A percentile compares a stretch with the other conserved stretches of the same genome.
phyloP scores from a whole-genome alignment of 768 basidiomycete genomes.

The Cystoderma amianthinum region DNA sequence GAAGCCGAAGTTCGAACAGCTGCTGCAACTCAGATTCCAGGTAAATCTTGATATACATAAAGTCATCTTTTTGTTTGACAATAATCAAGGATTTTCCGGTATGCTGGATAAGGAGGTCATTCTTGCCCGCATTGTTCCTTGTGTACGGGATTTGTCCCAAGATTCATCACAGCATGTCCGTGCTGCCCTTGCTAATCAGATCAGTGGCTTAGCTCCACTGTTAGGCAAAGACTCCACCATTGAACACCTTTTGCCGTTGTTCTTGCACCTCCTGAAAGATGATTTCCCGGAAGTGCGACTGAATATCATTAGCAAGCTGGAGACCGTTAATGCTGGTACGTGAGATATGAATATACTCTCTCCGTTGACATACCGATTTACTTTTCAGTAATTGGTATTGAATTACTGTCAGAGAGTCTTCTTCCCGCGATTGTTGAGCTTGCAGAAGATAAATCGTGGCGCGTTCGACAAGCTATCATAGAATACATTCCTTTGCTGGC shows the following conservation, averaged over 20 bases:
- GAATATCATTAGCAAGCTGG: slow-evolving; percentile 98
- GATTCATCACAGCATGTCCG: slow-evolving; percentile 96
- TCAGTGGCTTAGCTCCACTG: slow-evolving; percentile 92
- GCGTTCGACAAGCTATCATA: slow-evolving; percentile 98
- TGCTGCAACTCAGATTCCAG: slow-evolving; percentile 93
- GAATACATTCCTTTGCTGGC: slow-evolving; percentile 99
- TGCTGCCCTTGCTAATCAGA: slow-evolving; percentile 92
- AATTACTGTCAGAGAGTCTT: slow-evolving; percentile 87
- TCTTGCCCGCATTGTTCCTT: slow-evolving; percentile 87
- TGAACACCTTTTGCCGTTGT: slow-evolving; percentile 93
- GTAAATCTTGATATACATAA: slow-evolving; percentile 32
- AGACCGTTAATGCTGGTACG: slow-evolving; percentile 88
- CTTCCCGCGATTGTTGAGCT: slow-evolving; percentile 96
- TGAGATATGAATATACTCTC: slow-evolving; percentile 5
- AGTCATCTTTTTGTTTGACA: slow-evolving; percentile 3
- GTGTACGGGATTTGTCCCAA: slow-evolving; percentile 88
- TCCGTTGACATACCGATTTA: slow-evolving; percentile 6
- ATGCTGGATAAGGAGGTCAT: slow-evolving; percentile 92
- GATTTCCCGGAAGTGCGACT: slow-evolving; percentile 97
- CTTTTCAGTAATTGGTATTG: slow-evolving; percentile 89
- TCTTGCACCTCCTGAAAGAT: slow-evolving; percentile 94
- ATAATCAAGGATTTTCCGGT: slow-evolving; percentile 77
- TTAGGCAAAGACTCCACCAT: slow-evolving; percentile 91
- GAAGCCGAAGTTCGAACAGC: slow-evolving; percentile 98
- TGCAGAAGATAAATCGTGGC: slow-evolving; percentile 99